A percentile compares a stretch with the other conserved stretches of the same genome.
phyloP scores from a whole-genome alignment of 495 filamentous ascomycete species.

The Podospora anserina region DNA sequence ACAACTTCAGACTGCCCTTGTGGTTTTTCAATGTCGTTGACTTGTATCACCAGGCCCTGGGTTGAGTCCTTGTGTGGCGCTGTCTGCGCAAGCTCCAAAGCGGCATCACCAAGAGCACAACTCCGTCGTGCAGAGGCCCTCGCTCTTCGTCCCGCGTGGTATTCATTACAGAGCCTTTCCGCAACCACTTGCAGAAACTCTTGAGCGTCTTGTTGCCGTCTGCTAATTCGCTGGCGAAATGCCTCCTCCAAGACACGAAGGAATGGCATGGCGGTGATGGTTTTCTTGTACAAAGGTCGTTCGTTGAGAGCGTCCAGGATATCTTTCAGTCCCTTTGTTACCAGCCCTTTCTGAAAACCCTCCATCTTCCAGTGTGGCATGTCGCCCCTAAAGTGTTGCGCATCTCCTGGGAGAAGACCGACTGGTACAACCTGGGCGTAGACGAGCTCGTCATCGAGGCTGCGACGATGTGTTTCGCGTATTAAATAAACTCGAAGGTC shows the following conservation, averaged over 20 bases:
- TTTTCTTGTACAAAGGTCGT: constrained; percentile 88
- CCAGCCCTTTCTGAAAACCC: constrained; percentile 72
- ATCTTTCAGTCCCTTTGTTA: constrained; percentile 86
- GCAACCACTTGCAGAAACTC: constrained; percentile 93
- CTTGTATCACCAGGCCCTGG: neutral
- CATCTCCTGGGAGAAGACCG: constrained; percentile 23
- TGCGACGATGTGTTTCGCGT: constrained; percentile 76
- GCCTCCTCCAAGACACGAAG: constrained; percentile 76
- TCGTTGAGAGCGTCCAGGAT: constrained; percentile 93
- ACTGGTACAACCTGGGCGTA: constrained; percentile 60
- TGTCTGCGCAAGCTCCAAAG: neutral
- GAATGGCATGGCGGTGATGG: constrained; percentile 79
- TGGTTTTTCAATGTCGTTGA: neutral
- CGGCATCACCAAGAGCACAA: neutral
- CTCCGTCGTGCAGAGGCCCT: constrained; percentile 46
- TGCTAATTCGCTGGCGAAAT: constrained; percentile 83
- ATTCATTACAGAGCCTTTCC: constrained; percentile 89
- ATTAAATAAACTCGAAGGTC: constrained; percentile 90
- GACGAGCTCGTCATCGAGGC: constrained; percentile 67
- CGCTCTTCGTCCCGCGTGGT: constrained; percentile 76
- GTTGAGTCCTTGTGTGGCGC: neutral
- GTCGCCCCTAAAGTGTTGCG: constrained; percentile 36
- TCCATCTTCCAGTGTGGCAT: constrained; percentile 63
- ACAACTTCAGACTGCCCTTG: neutral
- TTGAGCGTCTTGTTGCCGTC: constrained; percentile 97